These are phyloP conservation scores for Xylaria scruposa DNA, from an alignment of 495 filamentous ascomycete genomes.

Conservation along the genomic window DNA sequence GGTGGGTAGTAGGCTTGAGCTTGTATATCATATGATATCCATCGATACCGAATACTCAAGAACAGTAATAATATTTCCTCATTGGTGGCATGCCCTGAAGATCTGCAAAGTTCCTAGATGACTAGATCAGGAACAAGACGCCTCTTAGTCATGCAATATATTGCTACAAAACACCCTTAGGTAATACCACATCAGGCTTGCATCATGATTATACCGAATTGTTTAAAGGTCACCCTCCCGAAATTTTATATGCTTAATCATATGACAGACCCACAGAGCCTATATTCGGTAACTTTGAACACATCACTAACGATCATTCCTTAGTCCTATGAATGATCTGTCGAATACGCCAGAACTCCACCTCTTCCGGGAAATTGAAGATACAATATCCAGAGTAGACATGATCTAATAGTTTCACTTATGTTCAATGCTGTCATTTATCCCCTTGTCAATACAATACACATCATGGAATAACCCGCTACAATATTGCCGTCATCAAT, in stretches of 20 bases:
- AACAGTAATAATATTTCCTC: not conserved
- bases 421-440: no score
- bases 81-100: not conserved
- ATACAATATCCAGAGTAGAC: no score
- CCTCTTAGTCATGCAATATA: not conserved
- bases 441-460: no score
- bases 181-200: not conserved
- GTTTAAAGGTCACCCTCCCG: not conserved
- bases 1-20: not conserved
- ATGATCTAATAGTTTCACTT: not conserved
- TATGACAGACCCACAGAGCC: not conserved
- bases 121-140: not conserved
- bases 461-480: no score
- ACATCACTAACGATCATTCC: not conserved
- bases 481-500: not conserved
- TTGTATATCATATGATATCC: not conserved
- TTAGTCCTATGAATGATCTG: not conserved
- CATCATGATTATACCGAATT: not conserved
- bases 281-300: not conserved
- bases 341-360: not conserved
- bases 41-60: not conserved
- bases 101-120: not conserved
- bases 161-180: not conserved
- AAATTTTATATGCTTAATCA: not conserved
- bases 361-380: not conserved